Evolutionary conservation across 73 alveolate genomes (phyloP), one percentile per base, ranked within the genome.

Genomic region (Paramecium sexaurelia): DNA sequence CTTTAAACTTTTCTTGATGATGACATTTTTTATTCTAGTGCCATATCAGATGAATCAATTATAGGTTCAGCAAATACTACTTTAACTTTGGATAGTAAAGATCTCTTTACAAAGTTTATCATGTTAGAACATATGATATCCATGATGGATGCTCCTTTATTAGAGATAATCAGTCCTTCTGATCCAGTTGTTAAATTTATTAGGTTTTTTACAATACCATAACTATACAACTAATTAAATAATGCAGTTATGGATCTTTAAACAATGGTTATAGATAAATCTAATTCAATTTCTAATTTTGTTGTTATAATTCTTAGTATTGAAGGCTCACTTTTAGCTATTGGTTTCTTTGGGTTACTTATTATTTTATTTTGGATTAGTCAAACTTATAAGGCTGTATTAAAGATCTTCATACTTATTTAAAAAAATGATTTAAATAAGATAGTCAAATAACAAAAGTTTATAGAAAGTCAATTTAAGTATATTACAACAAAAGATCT

Each of bases 181-280:
- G 68, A 78, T 6, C 90, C 90, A 78, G 35, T 26, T 39, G 90
- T 78, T 41, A 78, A 41, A 41, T 78, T 78, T 43, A 78, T 78
- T 17, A 39, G 90, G n/a, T 78, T 13, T 24, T n/a, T 78, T 0
- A 78, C 90, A 29, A 22, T 78, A 24, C 90, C 90, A 24, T 43
- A 40, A 37, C 11, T 78, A 41, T 78, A 78, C 29, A 61, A 78
- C 17, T 26, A 41, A 41, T 45, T 78, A 43, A 78, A 45, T 45
- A 29, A 78, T 39, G 90, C 90, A 0, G 90, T 78, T 13, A 40
- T 41, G 32, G 43, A 37, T 4, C 24, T 78, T 7, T 33, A 41
- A 26, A 43, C 6, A 17, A 45, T 41, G 2, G 61, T 78, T 9
- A 41, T 41, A 6, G 29, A 37, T 4, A 22, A 43, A 7, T 39